Conservation (phyloP, 345 rosid species). For the Mallotus nudiflorus region DNA sequence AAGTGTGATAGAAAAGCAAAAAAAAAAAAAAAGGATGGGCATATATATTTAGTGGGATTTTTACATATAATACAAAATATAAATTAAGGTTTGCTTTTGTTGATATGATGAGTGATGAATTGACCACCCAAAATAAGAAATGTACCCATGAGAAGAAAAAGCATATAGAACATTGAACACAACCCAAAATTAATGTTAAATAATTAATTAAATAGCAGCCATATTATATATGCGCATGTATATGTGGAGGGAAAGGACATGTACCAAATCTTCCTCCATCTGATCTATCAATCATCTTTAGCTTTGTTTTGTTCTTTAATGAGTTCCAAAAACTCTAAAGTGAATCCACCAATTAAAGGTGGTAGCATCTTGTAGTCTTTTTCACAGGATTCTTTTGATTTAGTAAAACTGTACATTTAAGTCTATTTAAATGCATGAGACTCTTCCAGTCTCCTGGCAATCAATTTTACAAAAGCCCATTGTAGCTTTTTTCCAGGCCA, state of each 20-base stretch:
- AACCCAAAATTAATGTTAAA: not conserved
- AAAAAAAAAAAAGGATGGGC: no score
- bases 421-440: constrained; percentile 46
- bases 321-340: constrained; percentile 38
- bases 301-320: not conserved
- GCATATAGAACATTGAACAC: not conserved
- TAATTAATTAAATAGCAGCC: constrained; percentile 3
- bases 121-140: not conserved
- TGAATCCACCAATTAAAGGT: constrained; percentile 44
- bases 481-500: no score
- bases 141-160: not conserved
- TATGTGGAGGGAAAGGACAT: constrained; percentile 5
- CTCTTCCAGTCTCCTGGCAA: constrained; percentile 31
- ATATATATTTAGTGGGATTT: not conserved
- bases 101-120: not conserved
- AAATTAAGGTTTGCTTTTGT: not conserved
- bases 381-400: constrained; percentile 37
- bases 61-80: not conserved
- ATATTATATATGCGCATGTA: no score
- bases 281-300: not conserved
- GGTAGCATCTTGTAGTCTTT: constrained; percentile 38
- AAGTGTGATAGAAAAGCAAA: constrained; percentile 10
- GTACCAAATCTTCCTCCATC: constrained; percentile 5
- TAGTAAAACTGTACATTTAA: constrained; percentile 34
- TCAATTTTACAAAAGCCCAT: constrained; percentile 20